Percentiles rank a stretch among this genome's conserved stretches.
phyloP scores from a whole-genome alignment of 495 filamentous ascomycete genomes.

The Entonaema liquescens region DNA sequence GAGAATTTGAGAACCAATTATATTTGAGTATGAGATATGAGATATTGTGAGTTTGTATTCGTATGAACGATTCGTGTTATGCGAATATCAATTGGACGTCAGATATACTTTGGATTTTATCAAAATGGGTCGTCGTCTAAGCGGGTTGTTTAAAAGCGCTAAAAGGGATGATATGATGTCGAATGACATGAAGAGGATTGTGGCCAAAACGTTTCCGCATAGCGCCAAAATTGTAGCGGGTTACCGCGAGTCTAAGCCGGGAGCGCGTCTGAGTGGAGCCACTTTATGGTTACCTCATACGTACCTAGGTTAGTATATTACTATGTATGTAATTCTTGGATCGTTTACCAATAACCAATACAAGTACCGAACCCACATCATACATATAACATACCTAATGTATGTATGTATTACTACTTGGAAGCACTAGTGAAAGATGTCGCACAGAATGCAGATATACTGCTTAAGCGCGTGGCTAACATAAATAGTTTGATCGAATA shows the following conservation, averaged over 20 bases:
- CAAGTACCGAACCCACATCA: too few relatives aligned
- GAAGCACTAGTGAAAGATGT: background rate
- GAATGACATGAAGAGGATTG: conserved; percentile 28
- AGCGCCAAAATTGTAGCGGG: background rate
- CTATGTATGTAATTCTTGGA: background rate
- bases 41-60: background rate
- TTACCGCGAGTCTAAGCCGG: background rate
- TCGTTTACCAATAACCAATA: background rate
- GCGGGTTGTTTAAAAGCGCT: conserved; percentile 4
- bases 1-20: conserved; percentile 15
- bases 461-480: background rate
- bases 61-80: conserved; percentile 11
- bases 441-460: background rate
- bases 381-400: background rate
- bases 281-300: background rate
- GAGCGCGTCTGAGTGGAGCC: background rate
- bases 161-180: conserved; percentile 35
- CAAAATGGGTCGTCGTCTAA: conserved; percentile 1
- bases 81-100: conserved; percentile 33
- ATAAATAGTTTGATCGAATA: background rate
- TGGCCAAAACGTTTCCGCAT: background rate
- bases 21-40: background rate
- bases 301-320: too few relatives aligned
- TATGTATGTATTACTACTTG: background rate
- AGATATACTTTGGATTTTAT: background rate